A percentile compares a stretch with the other conserved stretches of the same genome.
Conservation (phyloP, 177 flowering plant species). For the Tripterygium wilfordii region DNA sequence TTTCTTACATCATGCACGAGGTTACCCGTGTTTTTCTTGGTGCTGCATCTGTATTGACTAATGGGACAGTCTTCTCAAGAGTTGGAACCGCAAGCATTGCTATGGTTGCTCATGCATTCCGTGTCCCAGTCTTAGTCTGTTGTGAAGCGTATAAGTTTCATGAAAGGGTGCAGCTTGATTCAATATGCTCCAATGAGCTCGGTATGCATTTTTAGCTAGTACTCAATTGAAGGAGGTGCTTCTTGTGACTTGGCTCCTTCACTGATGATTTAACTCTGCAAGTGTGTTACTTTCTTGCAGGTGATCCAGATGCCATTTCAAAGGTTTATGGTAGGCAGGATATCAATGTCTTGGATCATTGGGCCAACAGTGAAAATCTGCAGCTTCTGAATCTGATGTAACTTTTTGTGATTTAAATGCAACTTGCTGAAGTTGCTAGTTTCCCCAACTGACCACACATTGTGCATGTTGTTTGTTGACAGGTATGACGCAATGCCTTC, state of each 20-base stretch:
- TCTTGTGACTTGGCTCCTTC: no score
- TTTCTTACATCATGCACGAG: slow-evolving; percentile 94
- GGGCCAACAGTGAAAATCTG: slow-evolving; percentile 51
- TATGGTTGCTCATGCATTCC: slow-evolving; percentile 93
- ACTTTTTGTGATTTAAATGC: slow-evolving; percentile 13
- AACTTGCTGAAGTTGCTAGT: neutral
- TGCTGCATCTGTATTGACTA: slow-evolving; percentile 82
- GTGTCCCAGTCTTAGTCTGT: slow-evolving; percentile 83
- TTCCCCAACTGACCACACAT: neutral
- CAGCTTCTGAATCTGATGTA: slow-evolving; percentile 77
- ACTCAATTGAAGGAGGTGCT: neutral
- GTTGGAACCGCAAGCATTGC: slow-evolving; percentile 96
- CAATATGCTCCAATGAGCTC: slow-evolving; percentile 95
- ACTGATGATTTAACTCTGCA: no score
- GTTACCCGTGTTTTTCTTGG: slow-evolving; percentile 83
- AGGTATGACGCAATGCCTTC: slow-evolving; percentile 94
- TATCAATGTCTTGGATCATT: slow-evolving; percentile 46
- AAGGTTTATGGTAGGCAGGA: slow-evolving; percentile 74
- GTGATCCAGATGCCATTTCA: slow-evolving; percentile 70
- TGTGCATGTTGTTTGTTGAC: slow-evolving; percentile 17
- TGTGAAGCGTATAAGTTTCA: slow-evolving; percentile 99
- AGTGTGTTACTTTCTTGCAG: slow-evolving; percentile 58
- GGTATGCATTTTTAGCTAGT: slow-evolving; percentile 44
- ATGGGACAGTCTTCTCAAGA: slow-evolving; percentile 93
- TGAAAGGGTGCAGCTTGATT: slow-evolving; percentile 95